These are phyloP conservation scores for Annulohypoxylon truncatum DNA, from an alignment of 2,329 filamentous ascomycete species.

Conservation along the genomic window DNA sequence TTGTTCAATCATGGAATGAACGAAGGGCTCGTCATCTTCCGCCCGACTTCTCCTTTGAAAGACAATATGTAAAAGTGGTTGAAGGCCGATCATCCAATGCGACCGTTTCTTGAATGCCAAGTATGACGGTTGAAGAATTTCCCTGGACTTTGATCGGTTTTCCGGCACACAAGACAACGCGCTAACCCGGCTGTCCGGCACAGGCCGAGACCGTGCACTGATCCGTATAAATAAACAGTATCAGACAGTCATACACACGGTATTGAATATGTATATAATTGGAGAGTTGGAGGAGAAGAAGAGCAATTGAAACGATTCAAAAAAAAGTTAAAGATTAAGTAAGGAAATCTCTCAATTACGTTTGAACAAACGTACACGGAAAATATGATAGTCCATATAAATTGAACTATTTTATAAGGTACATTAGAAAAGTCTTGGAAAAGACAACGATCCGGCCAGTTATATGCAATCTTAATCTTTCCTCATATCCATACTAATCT, in stretches of 20 bases:
- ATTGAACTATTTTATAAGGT: not conserved
- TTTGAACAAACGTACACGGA: not conserved
- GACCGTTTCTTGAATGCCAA: constrained; percentile 35
- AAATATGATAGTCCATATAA: not conserved
- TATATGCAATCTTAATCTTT: not conserved
- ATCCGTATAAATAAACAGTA: constrained; percentile 33
- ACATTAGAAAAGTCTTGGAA: not conserved
- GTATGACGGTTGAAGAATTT: constrained; percentile 41
- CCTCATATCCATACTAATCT: not conserved
- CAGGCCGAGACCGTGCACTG: constrained; percentile 38
- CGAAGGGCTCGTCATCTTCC: constrained; percentile 36
- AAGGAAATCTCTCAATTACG: not conserved
- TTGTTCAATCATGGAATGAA: constrained; percentile 38
- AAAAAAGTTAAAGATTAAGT: not conserved
- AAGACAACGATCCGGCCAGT: not conserved
- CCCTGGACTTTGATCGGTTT: constrained; percentile 39
- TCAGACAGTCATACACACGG: constrained; percentile 4
- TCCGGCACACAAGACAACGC: constrained; percentile 38
- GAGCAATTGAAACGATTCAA: not conserved
- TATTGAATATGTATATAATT: not conserved
- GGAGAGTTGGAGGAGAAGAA: not conserved
- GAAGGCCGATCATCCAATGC: constrained; percentile 31
- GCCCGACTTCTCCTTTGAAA: constrained; percentile 29
- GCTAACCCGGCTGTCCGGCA: constrained; percentile 43
- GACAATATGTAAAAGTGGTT: constrained; percentile 23